Base-by-base conservation (phyloP, 352 stramenopile genomes). In the Globisporangium nagaii region DNA sequence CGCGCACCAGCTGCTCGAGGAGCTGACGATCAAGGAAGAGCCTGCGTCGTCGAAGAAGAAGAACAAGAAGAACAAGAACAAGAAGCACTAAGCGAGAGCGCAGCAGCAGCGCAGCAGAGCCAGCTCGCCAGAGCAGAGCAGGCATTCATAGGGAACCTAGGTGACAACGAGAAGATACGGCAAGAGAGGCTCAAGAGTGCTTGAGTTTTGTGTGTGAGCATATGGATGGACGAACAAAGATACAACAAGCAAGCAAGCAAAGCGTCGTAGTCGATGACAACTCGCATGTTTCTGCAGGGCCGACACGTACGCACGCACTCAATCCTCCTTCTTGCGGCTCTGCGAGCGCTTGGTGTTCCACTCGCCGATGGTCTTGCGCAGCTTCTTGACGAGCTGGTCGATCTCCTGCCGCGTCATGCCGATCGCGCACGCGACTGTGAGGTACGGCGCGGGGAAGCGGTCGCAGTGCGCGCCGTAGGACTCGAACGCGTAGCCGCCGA, bases 381-480 rank as follows among this genome's bases (percentile, higher is more conserved):
- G 69, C 49, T 97, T 88, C 37, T 71, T 59, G 45, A 96, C 71
- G 50, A 99, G 96, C 51, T 93, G 66, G 32, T 97, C 87, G 44
- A 99, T 77, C 64, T 99, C 97, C 22, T 68, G 54, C 25, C 74
- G 63, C 17, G 73, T 82, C 68, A 99, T 93, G 46, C 97, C 97
- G 50, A 99, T 87, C 2, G 96, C 95, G 68, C 93, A 98, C 3
- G 97, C 97, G 36, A 97, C 94, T 9, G 97, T 99, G 50, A 99
- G 75, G 69, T 99, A 99, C 9, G 90, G 73, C 25, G 85, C 62
- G 0, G 84, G 86, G 57, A 97, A 99, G 2, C 61, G 49, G 42
- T 96, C 70, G 30, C 72, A 73, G 32, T 96, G 95, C 20, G 95
- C 94, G 41, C 97, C 97, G 74, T 98, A 99, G 12, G 90, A 85